phyloP scores from a whole-genome alignment of 202 grass and related monocot species.

The Eragrostis tef region DNA sequence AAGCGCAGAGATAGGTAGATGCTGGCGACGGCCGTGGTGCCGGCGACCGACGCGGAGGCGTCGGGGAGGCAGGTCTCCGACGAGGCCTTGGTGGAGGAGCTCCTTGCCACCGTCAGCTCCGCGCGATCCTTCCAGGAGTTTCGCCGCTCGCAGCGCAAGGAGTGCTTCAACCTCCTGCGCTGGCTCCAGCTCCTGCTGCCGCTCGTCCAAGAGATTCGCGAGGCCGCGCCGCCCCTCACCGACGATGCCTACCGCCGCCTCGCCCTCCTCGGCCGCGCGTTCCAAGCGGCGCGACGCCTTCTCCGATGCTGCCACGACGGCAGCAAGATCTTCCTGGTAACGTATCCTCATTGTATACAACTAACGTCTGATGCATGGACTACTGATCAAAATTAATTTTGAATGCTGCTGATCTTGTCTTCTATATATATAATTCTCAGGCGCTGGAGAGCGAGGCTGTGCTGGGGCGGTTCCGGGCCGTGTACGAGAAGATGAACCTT shows the following conservation, averaged over 20 bases:
- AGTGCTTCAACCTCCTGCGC: slow-evolving; percentile 62
- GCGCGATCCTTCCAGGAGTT: slow-evolving; percentile 62
- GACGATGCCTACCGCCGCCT: slow-evolving; percentile 52
- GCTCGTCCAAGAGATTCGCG: slow-evolving; percentile 63
- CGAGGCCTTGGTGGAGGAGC: slow-evolving; percentile 54
- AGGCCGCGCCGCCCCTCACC: slow-evolving; percentile 47
- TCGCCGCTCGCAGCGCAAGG: slow-evolving; percentile 64
- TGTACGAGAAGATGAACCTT: slow-evolving; percentile 65
- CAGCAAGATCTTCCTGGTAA: slow-evolving; percentile 74
- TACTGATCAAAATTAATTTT: neutral
- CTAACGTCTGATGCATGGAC: neutral
- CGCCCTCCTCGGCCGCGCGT: slow-evolving; percentile 45
- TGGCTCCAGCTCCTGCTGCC: slow-evolving; percentile 68
- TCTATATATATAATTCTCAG: slow-evolving; percentile 41
- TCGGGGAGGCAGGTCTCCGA: slow-evolving; percentile 41
- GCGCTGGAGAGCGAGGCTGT: slow-evolving; percentile 61
- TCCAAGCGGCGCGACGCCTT: slow-evolving; percentile 58
- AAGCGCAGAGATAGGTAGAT: neutral
- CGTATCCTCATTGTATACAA: neutral
- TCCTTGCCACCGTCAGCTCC: slow-evolving; percentile 37
- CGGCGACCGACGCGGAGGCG: neutral
- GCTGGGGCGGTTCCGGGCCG: slow-evolving; percentile 47
- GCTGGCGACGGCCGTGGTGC: neutral
- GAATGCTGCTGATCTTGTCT: neutral
- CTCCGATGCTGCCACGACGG: slow-evolving; percentile 69